Base-by-base conservation (phyloP, 495 filamentous ascomycete species). In the Aspergillus asperescens region DNA sequence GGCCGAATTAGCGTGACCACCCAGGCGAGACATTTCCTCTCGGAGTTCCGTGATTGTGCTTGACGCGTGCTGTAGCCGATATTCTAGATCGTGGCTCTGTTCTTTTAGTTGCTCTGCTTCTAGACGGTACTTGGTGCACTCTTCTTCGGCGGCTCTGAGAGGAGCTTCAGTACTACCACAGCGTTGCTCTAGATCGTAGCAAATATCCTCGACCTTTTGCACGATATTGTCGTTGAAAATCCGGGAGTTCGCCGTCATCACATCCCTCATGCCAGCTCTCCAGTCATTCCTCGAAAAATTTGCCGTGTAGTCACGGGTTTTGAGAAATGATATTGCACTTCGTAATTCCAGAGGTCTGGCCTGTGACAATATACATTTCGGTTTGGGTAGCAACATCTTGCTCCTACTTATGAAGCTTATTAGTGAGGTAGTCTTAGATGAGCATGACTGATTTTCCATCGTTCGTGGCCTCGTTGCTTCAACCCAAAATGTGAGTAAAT, bases 151-250 rank as follows among this genome's bases (percentile, higher is more conserved):
- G 12, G 61, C 62, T 15, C 65, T 67, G 7, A 82, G 56, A 5
- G 80, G 80, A 10, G 57, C 63, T 61, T 82, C 80, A 2, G 70
- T 63, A 24, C 69, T 65, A 10, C 68, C 63, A 48, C 80, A 83
- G 15, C 81, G 72, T 41, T 66, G 64, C 50, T 84, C 81, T 5
- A 83, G 67, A 39, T 83, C 78, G 15, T 69, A 67, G 55, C 80
- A 83, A 15, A 76, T 66, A 13, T 74, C 67, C 35, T 74, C 73
- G 6, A 83, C 65, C 29, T 70, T 74, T 19, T 68, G 67, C 19
- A 81, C 62, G 22, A 81, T 61, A 20, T 52, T 57, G 12, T 77
- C 63, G 10, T 75, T 67, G 19, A 69, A 66, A 20, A 59, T 50
- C 1, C 59, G 57, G 7, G 72, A 63, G 57, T 65, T 67, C 34